A percentile compares a stretch with the other conserved stretches of the same genome.
Evolutionary conservation across 2,329 filamentous ascomycete species (phyloP).

Genomic region (Paraconiothyrium brasiliense): DNA sequence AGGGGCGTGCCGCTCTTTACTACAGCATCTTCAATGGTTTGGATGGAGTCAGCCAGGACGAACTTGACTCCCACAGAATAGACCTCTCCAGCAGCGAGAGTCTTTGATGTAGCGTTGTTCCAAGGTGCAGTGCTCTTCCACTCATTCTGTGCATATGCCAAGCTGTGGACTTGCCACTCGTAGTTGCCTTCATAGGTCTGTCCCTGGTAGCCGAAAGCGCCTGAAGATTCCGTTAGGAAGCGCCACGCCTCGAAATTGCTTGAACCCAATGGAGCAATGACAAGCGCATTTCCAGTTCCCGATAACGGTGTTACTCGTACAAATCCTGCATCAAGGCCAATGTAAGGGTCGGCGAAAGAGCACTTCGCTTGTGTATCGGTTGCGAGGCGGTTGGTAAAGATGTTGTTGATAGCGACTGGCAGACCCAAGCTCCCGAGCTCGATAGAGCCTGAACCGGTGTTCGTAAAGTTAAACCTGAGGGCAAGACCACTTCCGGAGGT

Average conservation of each 20-base stretch:
- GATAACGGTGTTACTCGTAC: constrained; percentile 63
- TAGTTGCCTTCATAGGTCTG: constrained; percentile 70
- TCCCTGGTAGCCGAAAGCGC: constrained; percentile 49
- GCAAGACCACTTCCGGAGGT: constrained; percentile 60
- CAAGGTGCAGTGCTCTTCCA: constrained; percentile 63
- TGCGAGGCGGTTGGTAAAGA: constrained; percentile 63
- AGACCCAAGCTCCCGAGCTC: constrained; percentile 68
- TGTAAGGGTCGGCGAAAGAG: constrained; percentile 67
- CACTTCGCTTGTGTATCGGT: constrained; percentile 61
- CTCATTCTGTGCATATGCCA: constrained; percentile 66
- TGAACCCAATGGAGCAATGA: constrained; percentile 63
- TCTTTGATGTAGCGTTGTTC: constrained; percentile 63
- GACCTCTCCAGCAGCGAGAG: constrained; percentile 56
- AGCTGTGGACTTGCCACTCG: constrained; percentile 66
- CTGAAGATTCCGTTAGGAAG: constrained; percentile 58
- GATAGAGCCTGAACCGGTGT: constrained; percentile 51
- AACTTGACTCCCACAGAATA: constrained; percentile 63
- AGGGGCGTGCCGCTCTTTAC: constrained; percentile 57
- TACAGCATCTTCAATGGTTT: constrained; percentile 60
- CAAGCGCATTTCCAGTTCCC: constrained; percentile 63
- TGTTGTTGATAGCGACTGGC: constrained; percentile 70
- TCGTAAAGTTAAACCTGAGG: constrained; percentile 62
- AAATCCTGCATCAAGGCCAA: constrained; percentile 68
- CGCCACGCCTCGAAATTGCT: constrained; percentile 66
- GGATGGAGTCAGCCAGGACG: constrained; percentile 57